These are phyloP conservation scores for Poa pratensis DNA, from an alignment of 176 grass and related monocot species.

Conservation along the genomic window DNA sequence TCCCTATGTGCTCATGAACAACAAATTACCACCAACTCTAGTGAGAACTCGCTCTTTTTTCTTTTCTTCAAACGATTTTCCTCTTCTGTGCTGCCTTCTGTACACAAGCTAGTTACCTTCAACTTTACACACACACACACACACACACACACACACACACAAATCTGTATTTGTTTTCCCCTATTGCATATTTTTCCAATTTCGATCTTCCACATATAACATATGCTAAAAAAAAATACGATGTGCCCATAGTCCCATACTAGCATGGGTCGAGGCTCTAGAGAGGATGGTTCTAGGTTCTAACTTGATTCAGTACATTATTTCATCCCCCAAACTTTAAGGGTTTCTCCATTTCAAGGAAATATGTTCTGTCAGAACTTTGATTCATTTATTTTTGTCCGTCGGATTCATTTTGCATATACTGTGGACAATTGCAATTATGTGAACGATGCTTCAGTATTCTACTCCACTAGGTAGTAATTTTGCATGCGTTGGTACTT, in stretches of 20 bases:
- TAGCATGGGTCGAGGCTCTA: neutral
- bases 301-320: constrained; percentile 18
- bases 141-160: no score
- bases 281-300: neutral
- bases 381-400: neutral
- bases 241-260: no score
- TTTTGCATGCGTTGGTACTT: no score
- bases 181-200: neutral
- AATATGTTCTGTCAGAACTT: neutral
- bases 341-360: neutral
- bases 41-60: constrained; percentile 6
- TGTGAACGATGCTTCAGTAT: neutral
- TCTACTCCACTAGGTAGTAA: no score
- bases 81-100: neutral
- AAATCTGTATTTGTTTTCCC: no score
- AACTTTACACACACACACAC: no score
- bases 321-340: constrained; percentile 27
- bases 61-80: neutral
- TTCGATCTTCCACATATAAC: neutral
- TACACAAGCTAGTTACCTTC: neutral
- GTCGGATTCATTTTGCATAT: neutral
- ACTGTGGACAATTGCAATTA: neutral
- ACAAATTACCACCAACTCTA: constrained; percentile 17
- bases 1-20: constrained; percentile 38
- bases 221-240: neutral